A percentile compares a stretch with the other conserved stretches of the same genome.
Evolutionary conservation across 805 yeast genomes (phyloP).

Genomic region (Danielia oregonensis): DNA sequence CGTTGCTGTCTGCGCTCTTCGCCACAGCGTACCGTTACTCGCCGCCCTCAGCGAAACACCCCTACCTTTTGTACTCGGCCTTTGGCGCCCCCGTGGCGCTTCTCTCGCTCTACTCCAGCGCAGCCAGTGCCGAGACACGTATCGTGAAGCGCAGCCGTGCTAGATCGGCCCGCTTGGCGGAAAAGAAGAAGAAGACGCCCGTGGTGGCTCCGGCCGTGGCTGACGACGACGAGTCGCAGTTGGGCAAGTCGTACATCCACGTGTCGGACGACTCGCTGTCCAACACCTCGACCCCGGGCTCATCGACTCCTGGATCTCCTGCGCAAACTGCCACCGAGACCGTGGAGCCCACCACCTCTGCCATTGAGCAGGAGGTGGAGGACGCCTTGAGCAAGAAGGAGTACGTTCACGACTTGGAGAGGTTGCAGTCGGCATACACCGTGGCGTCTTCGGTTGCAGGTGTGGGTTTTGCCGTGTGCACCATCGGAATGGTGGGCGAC

Average conservation of each 20-base stretch:
- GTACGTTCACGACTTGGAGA: slow-evolving; percentile 26
- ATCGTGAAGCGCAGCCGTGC: slow-evolving; percentile 3
- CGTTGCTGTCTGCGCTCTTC: slow-evolving; percentile 45
- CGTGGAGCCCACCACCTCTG: slow-evolving; percentile 5
- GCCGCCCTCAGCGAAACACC: slow-evolving; percentile 58
- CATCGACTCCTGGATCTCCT: slow-evolving; percentile 27
- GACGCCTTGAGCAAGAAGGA: slow-evolving; percentile 39
- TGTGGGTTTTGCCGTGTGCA: slow-evolving; percentile 44
- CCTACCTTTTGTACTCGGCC: slow-evolving; percentile 67
- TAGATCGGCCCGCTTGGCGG: background rate
- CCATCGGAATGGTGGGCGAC: slow-evolving; percentile 60
- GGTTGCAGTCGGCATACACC: slow-evolving; percentile 34
- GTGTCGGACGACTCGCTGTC: slow-evolving; percentile 37
- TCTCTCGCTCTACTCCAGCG: slow-evolving; percentile 8
- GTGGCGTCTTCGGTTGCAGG: slow-evolving; percentile 42
- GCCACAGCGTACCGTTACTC: slow-evolving; percentile 54
- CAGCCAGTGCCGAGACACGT: slow-evolving; percentile 3
- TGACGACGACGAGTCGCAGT: slow-evolving; percentile 22
- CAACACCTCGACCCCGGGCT: slow-evolving; percentile 24
- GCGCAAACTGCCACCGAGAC: slow-evolving; percentile 5
- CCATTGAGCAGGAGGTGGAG: slow-evolving; percentile 42
- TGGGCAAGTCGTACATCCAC: slow-evolving; percentile 40
- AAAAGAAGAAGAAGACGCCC: background rate
- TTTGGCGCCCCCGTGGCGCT: slow-evolving; percentile 46
- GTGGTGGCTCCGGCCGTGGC: background rate